Conservation (phyloP, 2,329 filamentous ascomycete species). For the Colletotrichum sp. region DNA sequence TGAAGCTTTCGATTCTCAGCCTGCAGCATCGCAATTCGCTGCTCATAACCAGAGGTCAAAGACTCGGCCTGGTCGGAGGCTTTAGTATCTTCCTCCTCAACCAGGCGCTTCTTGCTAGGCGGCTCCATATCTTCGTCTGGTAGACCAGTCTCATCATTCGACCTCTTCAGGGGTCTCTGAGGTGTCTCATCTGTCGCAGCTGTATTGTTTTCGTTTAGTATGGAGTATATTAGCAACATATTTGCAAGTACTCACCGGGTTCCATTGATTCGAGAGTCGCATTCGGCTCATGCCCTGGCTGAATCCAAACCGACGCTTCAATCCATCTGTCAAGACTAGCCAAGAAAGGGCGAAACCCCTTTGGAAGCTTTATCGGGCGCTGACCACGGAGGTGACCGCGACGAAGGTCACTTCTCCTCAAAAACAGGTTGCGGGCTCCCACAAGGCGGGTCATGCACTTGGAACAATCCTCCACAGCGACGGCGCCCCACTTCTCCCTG, state of each 20-base stretch:
- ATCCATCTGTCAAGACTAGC: neutral
- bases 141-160: neutral
- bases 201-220: accelerated
- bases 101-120: neutral
- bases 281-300: neutral
- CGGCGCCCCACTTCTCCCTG: accelerated
- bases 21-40: neutral
- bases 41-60: neutral
- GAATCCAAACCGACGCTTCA: neutral
- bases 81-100: neutral
- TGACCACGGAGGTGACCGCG: neutral
- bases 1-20: neutral
- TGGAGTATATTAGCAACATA: neutral
- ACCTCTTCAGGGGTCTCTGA: neutral
- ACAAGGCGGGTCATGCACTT: neutral
- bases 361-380: neutral
- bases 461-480: neutral
- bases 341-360: neutral
- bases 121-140: neutral
- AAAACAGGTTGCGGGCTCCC: neutral
- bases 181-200: neutral
- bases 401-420: neutral
- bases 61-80: neutral
- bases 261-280: accelerated
- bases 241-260: neutral